Evolutionary conservation across 257 asterid genomes (phyloP), one percentile per base, ranked within the genome.

Genomic region (Lantana camara): DNA sequence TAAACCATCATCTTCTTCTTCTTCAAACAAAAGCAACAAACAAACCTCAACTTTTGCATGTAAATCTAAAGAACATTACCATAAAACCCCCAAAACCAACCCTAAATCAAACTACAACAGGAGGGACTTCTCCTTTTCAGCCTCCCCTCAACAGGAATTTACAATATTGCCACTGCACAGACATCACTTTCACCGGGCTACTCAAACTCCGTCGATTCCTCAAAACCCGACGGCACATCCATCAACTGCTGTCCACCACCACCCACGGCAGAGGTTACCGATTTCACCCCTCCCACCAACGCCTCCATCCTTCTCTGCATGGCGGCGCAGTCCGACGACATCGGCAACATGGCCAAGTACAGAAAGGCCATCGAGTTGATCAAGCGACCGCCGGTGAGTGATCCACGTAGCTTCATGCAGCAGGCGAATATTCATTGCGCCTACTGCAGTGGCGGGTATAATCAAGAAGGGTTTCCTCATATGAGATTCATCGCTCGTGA

Each of bases 361-460:
- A 19, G 12, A 22, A 22, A 35, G 7, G 76, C 76, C 8, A 41
- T 50, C 19, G 47, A 60, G 14, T 37, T 7, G 34, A 64, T 71
- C 72, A 72, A 10, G 23, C 44, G 58, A 1, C 72, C 57, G 8
- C 54, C 58, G 0, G 6, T 20, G 2, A 52, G 34, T 9, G 67
- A 64, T 10, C 77, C 77, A 4, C 53, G 56, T 5, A 47, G 35
- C 0, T 72, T 72, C n/a, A 32, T 17, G 27, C 73, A 65, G 46
- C 77, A 68, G 17, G 73, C 73, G 5, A 49, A 68, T 8, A 67
- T 59, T 15, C 73, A 68, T 16, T 68, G 73, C 40, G 77, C 77
- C 37, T 72, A 72, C 20, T 72, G 77, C 23, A 37, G 49, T 17
- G 72, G 68, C 50, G 77, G 49, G 9, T 72, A 72, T 19, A 0